These are phyloP conservation scores for Phytophthora syringae DNA, from an alignment of 352 stramenopile species.

Conservation along the genomic window DNA sequence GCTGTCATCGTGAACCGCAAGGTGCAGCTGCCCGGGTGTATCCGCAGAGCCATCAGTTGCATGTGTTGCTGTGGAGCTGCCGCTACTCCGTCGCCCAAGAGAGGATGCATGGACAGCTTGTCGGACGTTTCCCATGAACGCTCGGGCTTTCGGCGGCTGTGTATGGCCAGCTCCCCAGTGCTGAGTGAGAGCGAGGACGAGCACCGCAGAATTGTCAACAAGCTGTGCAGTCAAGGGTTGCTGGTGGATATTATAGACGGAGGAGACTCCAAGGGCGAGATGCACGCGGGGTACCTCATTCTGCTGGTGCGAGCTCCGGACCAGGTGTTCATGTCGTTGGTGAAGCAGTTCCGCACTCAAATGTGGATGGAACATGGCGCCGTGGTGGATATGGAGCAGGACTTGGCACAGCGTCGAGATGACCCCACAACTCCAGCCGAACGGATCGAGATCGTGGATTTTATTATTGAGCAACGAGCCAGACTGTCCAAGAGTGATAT, in stretches of 20 bases:
- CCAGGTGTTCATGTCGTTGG: slow-evolving; percentile 61
- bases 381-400: slow-evolving; percentile 79
- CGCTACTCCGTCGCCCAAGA: background rate
- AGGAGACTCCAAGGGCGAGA: slow-evolving; percentile 79
- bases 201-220: slow-evolving; percentile 80
- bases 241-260: slow-evolving; percentile 88
- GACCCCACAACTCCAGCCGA: slow-evolving; percentile 77
- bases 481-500: slow-evolving; percentile 59
- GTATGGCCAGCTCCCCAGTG: slow-evolving; percentile 53
- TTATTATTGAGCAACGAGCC: slow-evolving; percentile 81
- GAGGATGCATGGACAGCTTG: slow-evolving; percentile 38
- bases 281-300: slow-evolving; percentile 85
- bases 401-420: slow-evolving; percentile 62
- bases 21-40: slow-evolving; percentile 47
- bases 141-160: slow-evolving; percentile 72
- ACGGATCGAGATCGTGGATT: slow-evolving; percentile 86
- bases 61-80: slow-evolving; percentile 46
- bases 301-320: slow-evolving; percentile 71
- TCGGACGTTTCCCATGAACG: slow-evolving; percentile 42
- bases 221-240: slow-evolving; percentile 72
- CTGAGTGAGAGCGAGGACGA: slow-evolving; percentile 80
- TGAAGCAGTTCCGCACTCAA: slow-evolving; percentile 71
- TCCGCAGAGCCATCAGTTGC: slow-evolving; percentile 34
- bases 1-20: slow-evolving; percentile 81
- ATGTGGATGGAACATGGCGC: slow-evolving; percentile 85